These are phyloP conservation scores for Daldinia decipiens DNA, from an alignment of 495 filamentous ascomycete species.

Conservation along the genomic window DNA sequence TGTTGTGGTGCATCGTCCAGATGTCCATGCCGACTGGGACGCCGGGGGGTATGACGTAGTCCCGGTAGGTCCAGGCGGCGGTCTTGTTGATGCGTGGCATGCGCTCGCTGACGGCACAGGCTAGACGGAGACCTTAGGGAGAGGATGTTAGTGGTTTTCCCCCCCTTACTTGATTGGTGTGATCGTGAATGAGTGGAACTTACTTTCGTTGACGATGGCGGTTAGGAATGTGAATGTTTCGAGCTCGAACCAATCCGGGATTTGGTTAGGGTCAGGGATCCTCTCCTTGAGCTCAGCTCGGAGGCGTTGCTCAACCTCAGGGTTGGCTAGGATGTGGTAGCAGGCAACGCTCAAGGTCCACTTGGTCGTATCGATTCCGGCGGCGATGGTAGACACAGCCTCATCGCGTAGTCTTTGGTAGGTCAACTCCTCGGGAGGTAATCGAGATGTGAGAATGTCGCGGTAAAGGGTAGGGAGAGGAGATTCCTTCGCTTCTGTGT, in stretches of 20 bases:
- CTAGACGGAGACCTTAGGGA: constrained; percentile 6
- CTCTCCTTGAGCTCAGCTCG: constrained; percentile 42
- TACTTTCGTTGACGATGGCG: constrained; percentile 52
- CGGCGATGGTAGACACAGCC: constrained; percentile 43
- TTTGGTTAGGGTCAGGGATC: constrained; percentile 31
- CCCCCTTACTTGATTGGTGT: too few species aligned
- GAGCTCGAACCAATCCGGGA: constrained; percentile 37
- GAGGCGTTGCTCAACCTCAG: constrained; percentile 40
- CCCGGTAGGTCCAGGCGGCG: constrained; percentile 18
- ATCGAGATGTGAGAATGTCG: constrained; percentile 45
- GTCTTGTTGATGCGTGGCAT: constrained; percentile 15
- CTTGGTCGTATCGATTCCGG: constrained; percentile 53
- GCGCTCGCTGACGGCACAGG: background rate
- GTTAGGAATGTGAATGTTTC: constrained; percentile 51
- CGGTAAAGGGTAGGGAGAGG: constrained; percentile 39
- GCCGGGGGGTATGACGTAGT: constrained; percentile 25
- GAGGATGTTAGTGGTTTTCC: constrained; percentile 1
- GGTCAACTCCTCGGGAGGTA: constrained; percentile 47
- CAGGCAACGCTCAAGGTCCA: constrained; percentile 42
- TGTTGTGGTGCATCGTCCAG: constrained; percentile 53
- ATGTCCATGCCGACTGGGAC: constrained; percentile 39
- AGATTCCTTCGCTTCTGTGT: constrained; percentile 17
- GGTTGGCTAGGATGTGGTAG: constrained; percentile 50
- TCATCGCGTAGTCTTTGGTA: constrained; percentile 42
- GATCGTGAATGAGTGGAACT: background rate